phyloP scores from a whole-genome alignment of 352 stramenopile genomes.

The Saprolegnia diclina region DNA sequence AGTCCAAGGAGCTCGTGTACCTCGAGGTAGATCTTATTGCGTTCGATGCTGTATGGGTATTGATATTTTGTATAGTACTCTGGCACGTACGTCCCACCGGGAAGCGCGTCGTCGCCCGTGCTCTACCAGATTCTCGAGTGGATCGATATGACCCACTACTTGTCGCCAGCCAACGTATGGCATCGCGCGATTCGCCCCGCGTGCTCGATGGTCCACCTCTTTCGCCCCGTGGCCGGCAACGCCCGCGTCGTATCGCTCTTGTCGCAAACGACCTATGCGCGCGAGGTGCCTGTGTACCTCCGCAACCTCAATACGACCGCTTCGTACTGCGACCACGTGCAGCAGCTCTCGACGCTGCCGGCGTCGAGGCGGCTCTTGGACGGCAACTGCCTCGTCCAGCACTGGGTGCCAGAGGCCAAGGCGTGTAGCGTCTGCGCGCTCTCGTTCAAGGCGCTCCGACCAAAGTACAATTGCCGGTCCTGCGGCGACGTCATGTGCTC shows the following conservation, averaged over 20 bases:
- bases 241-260: not conserved
- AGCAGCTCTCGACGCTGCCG: constrained; percentile 5
- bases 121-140: constrained; percentile 24
- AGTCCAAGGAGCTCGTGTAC: constrained; percentile 1
- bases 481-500: constrained; percentile 23
- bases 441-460: constrained; percentile 16
- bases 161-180: not conserved
- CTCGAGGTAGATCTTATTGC: constrained; percentile 5
- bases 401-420: constrained; percentile 12
- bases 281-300: not conserved
- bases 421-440: constrained; percentile 8
- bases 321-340: constrained; percentile 9
- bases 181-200: constrained; percentile 3
- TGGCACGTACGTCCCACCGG: not conserved
- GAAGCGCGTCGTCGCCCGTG: not conserved
- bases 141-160: constrained; percentile 15
- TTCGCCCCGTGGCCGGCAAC: not conserved
- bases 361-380: constrained; percentile 11
- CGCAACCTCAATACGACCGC: not conserved
- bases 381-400: constrained; percentile 2
- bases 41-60: not conserved
- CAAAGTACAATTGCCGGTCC: constrained; percentile 21
- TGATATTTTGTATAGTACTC: not conserved
- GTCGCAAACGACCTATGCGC: not conserved
- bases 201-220: constrained; percentile 13